A percentile compares a stretch with the other conserved stretches of the same genome.
phyloP scores from a whole-genome alignment of 257 asterid genomes.

The Jaltomata sinuosa region DNA sequence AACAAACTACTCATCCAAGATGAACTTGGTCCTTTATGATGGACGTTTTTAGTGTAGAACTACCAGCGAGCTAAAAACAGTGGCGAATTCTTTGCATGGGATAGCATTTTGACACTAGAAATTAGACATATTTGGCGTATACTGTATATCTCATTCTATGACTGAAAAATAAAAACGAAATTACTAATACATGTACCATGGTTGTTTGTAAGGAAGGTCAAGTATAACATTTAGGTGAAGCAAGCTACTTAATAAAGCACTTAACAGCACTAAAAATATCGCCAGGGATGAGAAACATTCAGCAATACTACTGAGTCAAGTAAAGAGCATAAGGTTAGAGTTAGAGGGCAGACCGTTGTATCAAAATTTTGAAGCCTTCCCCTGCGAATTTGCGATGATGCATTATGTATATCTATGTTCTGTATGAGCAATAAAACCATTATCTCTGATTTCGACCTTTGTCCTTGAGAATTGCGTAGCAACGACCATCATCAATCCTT shows the following conservation, averaged over 20 bases:
- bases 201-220: not conserved
- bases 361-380: not conserved
- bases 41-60: not conserved
- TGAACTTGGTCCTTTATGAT: not conserved
- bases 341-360: not conserved
- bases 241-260: not conserved
- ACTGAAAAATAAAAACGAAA: not conserved
- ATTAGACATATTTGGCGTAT: not conserved
- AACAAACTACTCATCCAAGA: not conserved
- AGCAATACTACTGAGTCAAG: not conserved
- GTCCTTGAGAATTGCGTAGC: not conserved
- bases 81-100: not conserved
- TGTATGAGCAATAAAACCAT: not conserved
- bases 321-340: not conserved
- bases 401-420: not conserved
- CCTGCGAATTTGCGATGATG: not conserved
- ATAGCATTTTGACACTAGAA: not conserved
- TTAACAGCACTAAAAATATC: not conserved
- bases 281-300: not conserved
- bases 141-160: not conserved
- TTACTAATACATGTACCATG: not conserved
- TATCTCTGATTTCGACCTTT: not conserved
- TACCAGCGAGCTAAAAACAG: not conserved
- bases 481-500: not conserved
- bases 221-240: not conserved